Evolutionary conservation across 257 asterid genomes (phyloP), one percentile per base, ranked within the genome.

Genomic region (Gynochthodes officinalis): DNA sequence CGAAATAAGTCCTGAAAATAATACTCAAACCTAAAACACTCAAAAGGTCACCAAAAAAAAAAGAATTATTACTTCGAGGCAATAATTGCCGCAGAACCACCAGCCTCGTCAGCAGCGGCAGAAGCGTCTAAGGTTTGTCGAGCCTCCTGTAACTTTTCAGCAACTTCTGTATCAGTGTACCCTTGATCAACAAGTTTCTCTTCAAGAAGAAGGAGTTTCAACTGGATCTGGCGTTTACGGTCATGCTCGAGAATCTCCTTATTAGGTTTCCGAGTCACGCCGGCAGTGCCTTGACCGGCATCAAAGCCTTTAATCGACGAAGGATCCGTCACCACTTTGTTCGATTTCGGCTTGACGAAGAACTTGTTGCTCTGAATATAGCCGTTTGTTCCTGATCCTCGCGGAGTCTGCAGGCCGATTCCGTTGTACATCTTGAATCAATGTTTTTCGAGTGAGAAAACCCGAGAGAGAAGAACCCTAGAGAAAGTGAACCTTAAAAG

Each of bases 311-410:
- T 88, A 48, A 67, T 66, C 42, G 88, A 71, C 42, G 78, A 42
- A 13, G 80, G 64, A 42, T 86, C 92, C 59, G 84, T 84, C 72
- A 78, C 30, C 59, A 86, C 90, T 49, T 82, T 87, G 77, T 86
- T 83, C 37, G 90, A 75, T 79, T 77, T 86, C 25, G 88, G 80
- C 84, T 57, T 81, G 33, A 91, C 84, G 64, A 89, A 86, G 82
- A 91, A 91, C 82, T 76, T 86, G 83, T 94, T 94, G 28, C 93
- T 55, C 53, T 94, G 97, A 64, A 91, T 80, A 84, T 94, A 78
- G 4, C 98, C 98, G 72, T 91, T 91, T 30, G 97, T 94, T 64
- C 98, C 97, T 46, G 98, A 94, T 25, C 97, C 97, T 27, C 98
- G 85, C 52, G 98, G 79, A 39, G 97, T 93, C 82, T 86, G 96